A percentile compares a stretch with the other conserved stretches of the same genome.
phyloP scores from a whole-genome alignment of 2,329 filamentous ascomycete species.

The Rutstroemia sp. region DNA sequence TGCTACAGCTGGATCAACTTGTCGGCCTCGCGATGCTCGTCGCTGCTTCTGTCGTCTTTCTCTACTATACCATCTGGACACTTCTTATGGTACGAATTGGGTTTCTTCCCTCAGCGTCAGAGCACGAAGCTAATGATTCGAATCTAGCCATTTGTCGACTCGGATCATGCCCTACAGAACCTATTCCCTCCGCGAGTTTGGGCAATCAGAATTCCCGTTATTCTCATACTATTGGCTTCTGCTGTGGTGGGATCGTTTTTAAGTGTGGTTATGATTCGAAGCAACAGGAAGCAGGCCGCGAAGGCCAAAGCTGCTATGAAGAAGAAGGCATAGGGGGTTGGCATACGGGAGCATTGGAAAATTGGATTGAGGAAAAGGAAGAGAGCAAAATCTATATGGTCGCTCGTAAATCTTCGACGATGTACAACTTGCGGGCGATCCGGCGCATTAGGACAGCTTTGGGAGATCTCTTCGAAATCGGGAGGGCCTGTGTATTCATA shows the following conservation, averaged over 20 bases:
- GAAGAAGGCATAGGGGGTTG: conserved; percentile 74
- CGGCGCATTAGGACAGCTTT: neutral
- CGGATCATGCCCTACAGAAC: conserved; percentile 85
- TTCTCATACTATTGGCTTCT: conserved; percentile 83
- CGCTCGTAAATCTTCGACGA: neutral
- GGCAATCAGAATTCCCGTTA: conserved; percentile 97
- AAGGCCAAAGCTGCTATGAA: conserved; percentile 80
- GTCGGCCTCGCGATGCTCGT: conserved; percentile 70
- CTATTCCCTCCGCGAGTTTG: conserved; percentile 96
- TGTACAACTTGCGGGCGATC: neutral
- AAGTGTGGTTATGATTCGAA: conserved; percentile 95
- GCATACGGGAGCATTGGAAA: neutral
- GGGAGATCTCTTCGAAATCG: neutral
- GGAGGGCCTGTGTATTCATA: neutral
- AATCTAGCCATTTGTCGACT: conserved; percentile 89
- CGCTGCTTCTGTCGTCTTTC: conserved; percentile 63
- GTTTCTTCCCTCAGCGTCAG: neutral
- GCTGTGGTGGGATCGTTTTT: conserved; percentile 96
- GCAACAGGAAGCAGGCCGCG: conserved; percentile 93
- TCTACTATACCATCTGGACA: conserved; percentile 98
- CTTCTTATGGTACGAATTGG: conserved; percentile 72
- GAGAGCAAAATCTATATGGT: neutral
- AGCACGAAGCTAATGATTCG: neutral
- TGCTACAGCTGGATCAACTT: conserved; percentile 76
- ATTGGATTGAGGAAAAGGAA: neutral